phyloP scores from a whole-genome alignment of 768 basidiomycete species.

The Tremella yokohamensis region DNA sequence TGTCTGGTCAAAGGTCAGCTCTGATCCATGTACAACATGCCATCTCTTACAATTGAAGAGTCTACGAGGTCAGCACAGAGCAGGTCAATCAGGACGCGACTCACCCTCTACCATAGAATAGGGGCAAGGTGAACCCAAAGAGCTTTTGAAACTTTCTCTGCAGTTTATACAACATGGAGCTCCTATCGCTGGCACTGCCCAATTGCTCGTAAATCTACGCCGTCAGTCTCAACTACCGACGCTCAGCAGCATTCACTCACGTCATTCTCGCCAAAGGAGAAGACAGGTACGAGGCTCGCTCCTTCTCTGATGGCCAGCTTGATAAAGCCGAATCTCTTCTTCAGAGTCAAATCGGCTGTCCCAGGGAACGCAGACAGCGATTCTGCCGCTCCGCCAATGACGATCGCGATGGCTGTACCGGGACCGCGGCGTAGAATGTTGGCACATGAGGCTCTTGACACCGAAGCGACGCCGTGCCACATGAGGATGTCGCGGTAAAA shows the following conservation, averaged over 20 bases:
- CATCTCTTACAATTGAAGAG: not conserved
- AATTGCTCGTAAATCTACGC: constrained; percentile 89
- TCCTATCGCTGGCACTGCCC: constrained; percentile 71
- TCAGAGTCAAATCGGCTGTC: constrained; percentile 68
- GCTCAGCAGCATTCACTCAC: constrained; percentile 63
- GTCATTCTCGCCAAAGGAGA: constrained; percentile 98
- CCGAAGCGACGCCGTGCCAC: constrained; percentile 83
- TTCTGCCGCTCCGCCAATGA: constrained; percentile 94
- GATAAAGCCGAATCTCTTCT: constrained; percentile 80
- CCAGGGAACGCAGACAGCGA: constrained; percentile 90
- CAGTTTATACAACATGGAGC: constrained; percentile 76
- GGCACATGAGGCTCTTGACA: constrained; percentile 82
- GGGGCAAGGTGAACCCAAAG: constrained; percentile 92
- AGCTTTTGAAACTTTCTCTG: constrained; percentile 87
- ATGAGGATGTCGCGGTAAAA: constrained; percentile 90
- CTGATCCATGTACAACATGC: not conserved
- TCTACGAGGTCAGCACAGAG: not conserved
- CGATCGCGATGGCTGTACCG: constrained; percentile 75
- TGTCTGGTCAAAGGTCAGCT: constrained; percentile 60
- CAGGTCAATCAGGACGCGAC: too few species aligned
- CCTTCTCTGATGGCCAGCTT: constrained; percentile 57
- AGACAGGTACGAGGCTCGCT: constrained; percentile 93
- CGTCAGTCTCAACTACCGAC: constrained; percentile 5
- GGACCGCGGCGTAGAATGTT: constrained; percentile 69
- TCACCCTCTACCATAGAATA: constrained; percentile 91